Evolutionary conservation across 208 protist species (phyloP).

Genomic region (Angomonas desouzai): DNA sequence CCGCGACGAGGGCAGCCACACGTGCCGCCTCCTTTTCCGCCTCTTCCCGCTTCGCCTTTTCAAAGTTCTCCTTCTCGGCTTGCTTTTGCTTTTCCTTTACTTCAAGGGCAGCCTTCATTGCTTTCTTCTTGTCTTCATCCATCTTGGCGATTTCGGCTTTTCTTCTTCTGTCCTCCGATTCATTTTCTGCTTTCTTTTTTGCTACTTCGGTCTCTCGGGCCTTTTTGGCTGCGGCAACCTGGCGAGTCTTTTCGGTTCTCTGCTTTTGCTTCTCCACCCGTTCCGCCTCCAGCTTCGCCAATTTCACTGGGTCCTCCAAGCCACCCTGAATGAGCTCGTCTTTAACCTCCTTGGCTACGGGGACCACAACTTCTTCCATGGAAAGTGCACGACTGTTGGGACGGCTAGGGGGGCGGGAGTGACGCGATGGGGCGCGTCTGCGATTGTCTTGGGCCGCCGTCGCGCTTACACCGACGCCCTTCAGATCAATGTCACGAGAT

Average conservation of each 20-base stretch:
- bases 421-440: constrained; percentile 15
- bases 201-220: constrained; percentile 26
- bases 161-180: constrained; percentile 28
- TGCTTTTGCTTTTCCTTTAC: constrained; percentile 28
- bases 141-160: constrained; percentile 28
- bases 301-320: constrained; percentile 16
- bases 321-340: constrained; percentile 23
- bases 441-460: background rate
- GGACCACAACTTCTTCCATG: constrained; percentile 59
- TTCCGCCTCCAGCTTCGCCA: constrained; percentile 24
- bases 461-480: constrained; percentile 1
- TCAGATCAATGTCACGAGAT: background rate
- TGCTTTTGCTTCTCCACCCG: constrained; percentile 14
- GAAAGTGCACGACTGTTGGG: constrained; percentile 37
- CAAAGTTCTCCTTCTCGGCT: constrained; percentile 37
- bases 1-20: constrained; percentile 29
- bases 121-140: constrained; percentile 33
- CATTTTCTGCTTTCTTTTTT: constrained; percentile 22
- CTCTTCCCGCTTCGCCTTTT: constrained; percentile 24
- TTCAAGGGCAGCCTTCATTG: constrained; percentile 25
- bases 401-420: constrained; percentile 30
- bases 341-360: constrained; percentile 54
- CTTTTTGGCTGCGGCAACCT: constrained; percentile 20
- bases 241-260: background rate
- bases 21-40: constrained; percentile 44